Base-by-base conservation (phyloP, 2,329 filamentous ascomycete genomes). In the Fusarium papillatum region DNA sequence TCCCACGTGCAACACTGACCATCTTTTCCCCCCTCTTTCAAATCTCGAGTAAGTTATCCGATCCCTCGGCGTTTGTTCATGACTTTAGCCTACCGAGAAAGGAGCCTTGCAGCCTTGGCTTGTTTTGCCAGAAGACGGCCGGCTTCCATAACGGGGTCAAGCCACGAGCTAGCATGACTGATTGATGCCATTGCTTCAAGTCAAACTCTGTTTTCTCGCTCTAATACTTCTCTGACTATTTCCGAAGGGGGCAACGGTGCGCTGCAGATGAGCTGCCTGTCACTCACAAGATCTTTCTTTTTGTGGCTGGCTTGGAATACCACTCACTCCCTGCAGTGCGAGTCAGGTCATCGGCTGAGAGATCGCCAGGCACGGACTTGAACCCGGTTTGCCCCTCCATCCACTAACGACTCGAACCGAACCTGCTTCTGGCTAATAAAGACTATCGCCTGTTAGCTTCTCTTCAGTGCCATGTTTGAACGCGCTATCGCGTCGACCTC, bases 301-400 rank as follows among this genome's bases (percentile, higher is more conserved):
- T 22, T 22, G 43, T 76, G 63, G 59, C 29, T 71, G 41, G 41
- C 38, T 17, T 29, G n/a, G 31, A 24, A 36, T 53, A 46, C 65
- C 41, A 16, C 39, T 53, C 38, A 22, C 60, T 61, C 50, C 34
- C 60, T 48, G 60, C 57, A 36, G 29, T 66, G 62, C 75, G 78
- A 80, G 78, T 80, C 76, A 80, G 70, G 76, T 48, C 66, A 70
- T 69, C 64, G 64, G 57, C 71, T 71, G 66, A 67, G 38, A 76
- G 78, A 79, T 79, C 75, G 75, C 69, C 73, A 80, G 78, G 78
- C 78, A 79, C 78, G 71, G 75, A 76, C 76, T 75, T 59, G 67
- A 66, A 61, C 53, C 76, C 64, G 55, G 71, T 65, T 70, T 53
- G 16, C 68, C 60, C 68, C 68, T 66, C 62, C 61, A 41, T 62